Evolutionary conservation across 208 protist genomes (phyloP), one percentile per base, ranked within the genome.

Genomic region (Acanthamoeba sp.): DNA sequence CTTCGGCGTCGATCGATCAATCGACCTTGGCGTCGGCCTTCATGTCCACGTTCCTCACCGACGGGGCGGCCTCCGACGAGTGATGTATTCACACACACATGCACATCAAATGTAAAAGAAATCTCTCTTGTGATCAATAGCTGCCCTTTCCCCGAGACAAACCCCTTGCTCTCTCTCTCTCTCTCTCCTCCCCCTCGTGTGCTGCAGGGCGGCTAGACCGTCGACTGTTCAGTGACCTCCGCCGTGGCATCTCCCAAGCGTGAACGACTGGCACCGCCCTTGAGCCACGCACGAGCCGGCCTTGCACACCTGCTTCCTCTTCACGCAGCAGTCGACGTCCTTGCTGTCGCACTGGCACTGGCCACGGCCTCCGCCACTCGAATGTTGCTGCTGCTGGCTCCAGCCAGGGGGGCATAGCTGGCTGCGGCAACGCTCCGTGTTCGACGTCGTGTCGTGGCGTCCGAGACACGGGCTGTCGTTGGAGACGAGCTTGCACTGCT

Each of bases 301-400:
- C 64, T 38, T 73, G 64, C 64, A 73, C 64, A 73, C 64, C 64
- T 73, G 0, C 64, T 38, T 40, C 64, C 64, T 73, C 64, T 20
- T 73, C 14, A 73, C 64, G 64, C 64, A 73, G 64, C 64, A 73
- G 29, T 73, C 64, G 7, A 38, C 14, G 64, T 73, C 34, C 64
- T 73, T 73, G 29, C 20, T 73, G 0, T 73, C 2, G 29, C 64
- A 73, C 5, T 20, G 27, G 64, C 64, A 73, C 27, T 6, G 7
- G 22, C 29, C 34, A 29, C 64, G 29, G 34, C 64, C 64, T n/a
- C n/a, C n/a, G n/a, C n/a, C n/a, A n/a, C n/a, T n/a, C 29, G n/a
- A 24, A 6, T 29, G 55, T 20, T 62, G 55, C 55, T 62, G 55
- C 5, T n/a, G n/a, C n/a, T n/a, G n/a, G n/a, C n/a, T n/a, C n/a